These are phyloP conservation scores for Endothia cerciana DNA, from an alignment of 2,329 filamentous ascomycete species.

Conservation along the genomic window DNA sequence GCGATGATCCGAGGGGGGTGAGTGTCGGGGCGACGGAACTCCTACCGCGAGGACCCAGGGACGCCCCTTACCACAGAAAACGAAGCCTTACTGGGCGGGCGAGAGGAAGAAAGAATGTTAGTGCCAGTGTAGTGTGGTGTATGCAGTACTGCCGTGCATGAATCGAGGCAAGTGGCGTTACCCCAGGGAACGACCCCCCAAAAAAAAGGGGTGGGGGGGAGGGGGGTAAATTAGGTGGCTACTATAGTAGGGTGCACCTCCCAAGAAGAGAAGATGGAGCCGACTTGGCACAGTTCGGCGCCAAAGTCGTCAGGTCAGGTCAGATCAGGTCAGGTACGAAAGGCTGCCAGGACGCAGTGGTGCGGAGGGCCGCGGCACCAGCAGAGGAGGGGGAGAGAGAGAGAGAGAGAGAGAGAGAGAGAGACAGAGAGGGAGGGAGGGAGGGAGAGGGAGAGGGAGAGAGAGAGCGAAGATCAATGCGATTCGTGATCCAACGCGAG, in stretches of 20 bases:
- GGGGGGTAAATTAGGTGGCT: neutral
- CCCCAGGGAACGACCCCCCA: too few species aligned
- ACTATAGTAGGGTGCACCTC: neutral
- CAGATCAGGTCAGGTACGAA: neutral
- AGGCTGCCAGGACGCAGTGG: neutral
- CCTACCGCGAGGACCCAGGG: too few species aligned
- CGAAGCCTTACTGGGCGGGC: too few species aligned
- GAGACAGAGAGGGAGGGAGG: too few species aligned
- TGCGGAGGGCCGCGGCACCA: neutral
- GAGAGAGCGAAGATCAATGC: neutral
- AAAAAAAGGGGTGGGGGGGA: neutral
- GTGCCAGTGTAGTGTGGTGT: too few species aligned
- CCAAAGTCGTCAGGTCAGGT: too few species aligned
- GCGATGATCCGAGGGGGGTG: too few species aligned
- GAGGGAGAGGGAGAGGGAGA: neutral
- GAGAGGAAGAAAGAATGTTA: too few species aligned
- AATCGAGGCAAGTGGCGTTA: neutral
- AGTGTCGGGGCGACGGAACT: too few species aligned
- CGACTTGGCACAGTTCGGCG: constrained; percentile 1
- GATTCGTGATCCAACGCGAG: constrained; percentile 2
- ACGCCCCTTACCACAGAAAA: too few species aligned
- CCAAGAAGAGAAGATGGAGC: neutral
- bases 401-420: neutral
- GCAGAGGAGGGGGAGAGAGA: neutral
- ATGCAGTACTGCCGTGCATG: neutral